A percentile compares a stretch with the other conserved stretches of the same genome.
Conservation (phyloP, 495 filamentous ascomycete genomes). For the Rhypophila decipiens region DNA sequence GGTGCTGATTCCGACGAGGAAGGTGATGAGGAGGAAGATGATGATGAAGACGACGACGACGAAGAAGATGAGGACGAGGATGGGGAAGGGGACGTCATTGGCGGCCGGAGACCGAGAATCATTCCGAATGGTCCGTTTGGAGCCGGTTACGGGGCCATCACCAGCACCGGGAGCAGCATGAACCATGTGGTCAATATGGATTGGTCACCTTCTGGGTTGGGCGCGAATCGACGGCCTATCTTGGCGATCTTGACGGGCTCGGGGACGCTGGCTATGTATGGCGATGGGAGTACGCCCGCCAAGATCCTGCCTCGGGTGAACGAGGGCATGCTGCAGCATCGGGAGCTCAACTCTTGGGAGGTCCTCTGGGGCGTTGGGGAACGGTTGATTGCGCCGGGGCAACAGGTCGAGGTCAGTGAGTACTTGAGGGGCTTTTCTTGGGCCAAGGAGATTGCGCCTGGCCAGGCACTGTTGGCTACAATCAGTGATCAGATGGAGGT, state of each 20-base stretch:
- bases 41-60: slow-evolving; percentile 6
- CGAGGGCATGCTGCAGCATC: slow-evolving; percentile 21
- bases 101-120: neutral
- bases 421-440: slow-evolving; percentile 39
- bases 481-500: slow-evolving; percentile 38
- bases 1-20: neutral
- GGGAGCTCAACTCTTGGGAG: slow-evolving; percentile 24
- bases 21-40: slow-evolving; percentile 11
- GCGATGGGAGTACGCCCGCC: slow-evolving; percentile 28
- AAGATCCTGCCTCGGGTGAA: slow-evolving; percentile 20
- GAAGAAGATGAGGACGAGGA: slow-evolving; percentile 9
- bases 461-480: slow-evolving; percentile 34
- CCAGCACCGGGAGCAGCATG: slow-evolving; percentile 39
- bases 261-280: slow-evolving; percentile 37
- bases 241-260: slow-evolving; percentile 35
- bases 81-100: slow-evolving; percentile 5
- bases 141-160: slow-evolving; percentile 35
- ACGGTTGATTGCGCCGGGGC: slow-evolving; percentile 35
- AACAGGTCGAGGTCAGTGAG: slow-evolving; percentile 29
- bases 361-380: slow-evolving; percentile 43
- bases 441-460: slow-evolving; percentile 32
- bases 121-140: slow-evolving; percentile 25
- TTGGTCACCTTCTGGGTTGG: slow-evolving; percentile 42
- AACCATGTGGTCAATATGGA: slow-evolving; percentile 38
- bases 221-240: slow-evolving; percentile 36